These are phyloP conservation scores for Berberis thunbergii DNA, from an alignment of 164 flowering plant genomes.

Conservation along the genomic window DNA sequence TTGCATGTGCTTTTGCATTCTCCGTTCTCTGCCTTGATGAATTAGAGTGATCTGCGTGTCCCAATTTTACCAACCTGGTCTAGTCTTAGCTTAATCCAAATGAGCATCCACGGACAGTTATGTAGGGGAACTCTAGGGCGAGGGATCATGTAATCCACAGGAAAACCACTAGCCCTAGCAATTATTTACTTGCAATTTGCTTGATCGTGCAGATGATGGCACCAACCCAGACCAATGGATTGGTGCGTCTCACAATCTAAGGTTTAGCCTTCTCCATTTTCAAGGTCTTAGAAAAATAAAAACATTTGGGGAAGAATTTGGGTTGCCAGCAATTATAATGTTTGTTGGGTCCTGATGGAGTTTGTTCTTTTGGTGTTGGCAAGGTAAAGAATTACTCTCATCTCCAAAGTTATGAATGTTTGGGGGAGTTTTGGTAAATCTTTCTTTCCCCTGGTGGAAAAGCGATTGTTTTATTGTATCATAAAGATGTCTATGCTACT, in stretches of 20 bases:
- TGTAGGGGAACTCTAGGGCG: conserved; percentile 52
- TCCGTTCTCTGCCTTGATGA: conserved; percentile 49
- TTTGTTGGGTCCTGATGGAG: conserved; percentile 6
- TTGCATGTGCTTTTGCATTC: conserved; percentile 54
- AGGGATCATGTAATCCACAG: conserved; percentile 50
- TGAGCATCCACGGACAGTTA: conserved; percentile 40
- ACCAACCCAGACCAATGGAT: conserved; percentile 44
- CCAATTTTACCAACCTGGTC: conserved; percentile 32
- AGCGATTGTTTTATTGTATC: conserved; percentile 22
- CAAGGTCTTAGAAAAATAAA: conserved; percentile 2
- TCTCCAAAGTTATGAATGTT: conserved; percentile 20
- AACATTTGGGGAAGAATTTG: conserved; percentile 14
- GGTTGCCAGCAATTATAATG: conserved; percentile 6
- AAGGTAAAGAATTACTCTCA: conserved; percentile 11
- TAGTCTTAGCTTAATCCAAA: conserved; percentile 35
- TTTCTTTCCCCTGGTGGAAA: conserved; percentile 53
- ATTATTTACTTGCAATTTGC: conserved; percentile 51
- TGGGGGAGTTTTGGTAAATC: conserved; percentile 71
- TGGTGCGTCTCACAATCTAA: conserved; percentile 22
- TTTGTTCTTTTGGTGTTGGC: conserved; percentile 13
- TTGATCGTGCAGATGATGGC: conserved; percentile 52
- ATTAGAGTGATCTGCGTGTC: conserved; percentile 31
- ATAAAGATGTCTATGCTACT: conserved; percentile 3
- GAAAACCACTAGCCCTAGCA: conserved; percentile 46
- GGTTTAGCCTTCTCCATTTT: conserved; percentile 24